These are phyloP conservation scores for Digitaria exilis DNA, from an alignment of 202 grass and related monocot genomes.

Conservation along the genomic window DNA sequence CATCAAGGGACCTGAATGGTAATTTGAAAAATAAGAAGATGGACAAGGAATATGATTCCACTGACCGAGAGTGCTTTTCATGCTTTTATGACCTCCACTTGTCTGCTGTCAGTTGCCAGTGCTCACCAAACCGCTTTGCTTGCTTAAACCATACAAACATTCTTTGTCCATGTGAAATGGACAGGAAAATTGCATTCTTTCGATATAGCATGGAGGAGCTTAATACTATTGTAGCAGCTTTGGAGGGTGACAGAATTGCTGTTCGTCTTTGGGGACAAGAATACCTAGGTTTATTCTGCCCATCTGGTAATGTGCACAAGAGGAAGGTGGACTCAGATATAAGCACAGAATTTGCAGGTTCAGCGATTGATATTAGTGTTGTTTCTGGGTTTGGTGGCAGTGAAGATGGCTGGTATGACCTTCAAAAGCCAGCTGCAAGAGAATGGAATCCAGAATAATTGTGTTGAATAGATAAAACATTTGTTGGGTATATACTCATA, in stretches of 20 bases:
- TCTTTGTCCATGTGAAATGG: conserved; percentile 74
- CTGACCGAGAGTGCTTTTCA: conserved; percentile 81
- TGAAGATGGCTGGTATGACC: conserved; percentile 18
- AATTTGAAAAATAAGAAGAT: conserved; percentile 57
- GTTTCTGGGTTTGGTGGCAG: conserved; percentile 22
- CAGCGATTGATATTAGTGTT: conserved; percentile 1
- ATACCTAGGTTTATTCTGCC: conserved; percentile 37
- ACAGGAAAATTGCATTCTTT: conserved; percentile 50
- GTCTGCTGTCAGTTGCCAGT: conserved; percentile 79
- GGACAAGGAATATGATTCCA: conserved; percentile 61
- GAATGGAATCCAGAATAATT: conserved; percentile 25
- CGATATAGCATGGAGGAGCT: conserved; percentile 75
- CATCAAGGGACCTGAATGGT: conserved; percentile 36
- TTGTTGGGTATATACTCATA: conserved; percentile 40
- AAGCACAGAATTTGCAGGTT: conserved; percentile 27
- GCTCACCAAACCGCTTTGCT: conserved; percentile 70
- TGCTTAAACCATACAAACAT: conserved; percentile 76
- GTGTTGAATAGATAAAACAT: conserved; percentile 40
- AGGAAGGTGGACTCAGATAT: conserved; percentile 31
- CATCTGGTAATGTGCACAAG: conserved; percentile 34
- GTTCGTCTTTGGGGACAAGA: conserved; percentile 46
- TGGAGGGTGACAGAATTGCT: conserved; percentile 65
- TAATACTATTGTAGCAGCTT: conserved; percentile 60
- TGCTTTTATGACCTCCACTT: conserved; percentile 95
- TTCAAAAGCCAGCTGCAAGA: conserved; percentile 23